Percentiles rank a stretch among this genome's conserved stretches.
Evolutionary conservation across 2,329 filamentous ascomycete species (phyloP).

Genomic region (Neoarthrinium moseri): DNA sequence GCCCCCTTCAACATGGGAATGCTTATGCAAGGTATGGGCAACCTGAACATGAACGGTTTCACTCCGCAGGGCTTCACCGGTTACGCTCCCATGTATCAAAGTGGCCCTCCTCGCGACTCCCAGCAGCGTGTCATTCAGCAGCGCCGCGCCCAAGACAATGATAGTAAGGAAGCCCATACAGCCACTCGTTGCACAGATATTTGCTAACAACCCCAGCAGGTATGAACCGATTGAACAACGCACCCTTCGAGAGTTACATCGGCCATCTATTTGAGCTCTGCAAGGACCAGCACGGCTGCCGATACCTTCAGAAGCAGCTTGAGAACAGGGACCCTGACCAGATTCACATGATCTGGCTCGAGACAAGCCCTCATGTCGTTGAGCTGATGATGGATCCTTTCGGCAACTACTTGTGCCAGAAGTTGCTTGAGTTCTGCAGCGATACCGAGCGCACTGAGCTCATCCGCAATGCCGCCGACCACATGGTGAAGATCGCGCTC

Average conservation of each 20-base stretch:
- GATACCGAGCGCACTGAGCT: slow-evolving; percentile 92
- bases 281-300: slow-evolving; percentile 97
- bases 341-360: slow-evolving; percentile 88
- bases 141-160: slow-evolving; percentile 71
- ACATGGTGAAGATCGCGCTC: slow-evolving; percentile 89
- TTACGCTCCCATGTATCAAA: slow-evolving; percentile 52
- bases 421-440: slow-evolving; percentile 91
- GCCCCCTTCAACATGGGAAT: slow-evolving; percentile 52
- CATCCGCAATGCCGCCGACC: slow-evolving; percentile 83
- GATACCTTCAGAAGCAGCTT: slow-evolving; percentile 94
- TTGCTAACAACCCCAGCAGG: slow-evolving; percentile 39
- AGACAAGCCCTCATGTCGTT: slow-evolving; percentile 90
- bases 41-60: slow-evolving; percentile 60
- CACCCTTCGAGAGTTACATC: slow-evolving; percentile 74
- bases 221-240: slow-evolving; percentile 80
- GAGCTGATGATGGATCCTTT: slow-evolving; percentile 99
- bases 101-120: slow-evolving; percentile 65
- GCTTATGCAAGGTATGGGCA: slow-evolving; percentile 67
- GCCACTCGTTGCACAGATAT: neutral
- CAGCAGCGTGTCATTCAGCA: slow-evolving; percentile 74
- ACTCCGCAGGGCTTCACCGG: slow-evolving; percentile 56
- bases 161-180: slow-evolving; percentile 57
- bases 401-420: slow-evolving; percentile 98
- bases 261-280: slow-evolving; percentile 87
- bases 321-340: slow-evolving; percentile 84